Conservation (phyloP, 2,329 filamentous ascomycete genomes). For the Fusarium nanum region DNA sequence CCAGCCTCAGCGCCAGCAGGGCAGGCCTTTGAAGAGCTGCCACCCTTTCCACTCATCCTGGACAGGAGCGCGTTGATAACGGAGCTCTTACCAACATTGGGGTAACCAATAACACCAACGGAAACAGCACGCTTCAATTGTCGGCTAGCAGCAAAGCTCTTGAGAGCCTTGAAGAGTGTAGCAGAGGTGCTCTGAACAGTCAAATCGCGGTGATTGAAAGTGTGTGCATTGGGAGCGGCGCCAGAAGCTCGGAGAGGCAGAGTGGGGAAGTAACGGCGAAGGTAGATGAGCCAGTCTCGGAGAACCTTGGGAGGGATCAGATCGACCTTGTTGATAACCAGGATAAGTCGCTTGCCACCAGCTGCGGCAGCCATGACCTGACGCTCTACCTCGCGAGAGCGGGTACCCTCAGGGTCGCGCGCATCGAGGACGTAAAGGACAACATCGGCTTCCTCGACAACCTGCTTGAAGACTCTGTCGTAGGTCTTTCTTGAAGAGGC, state of each 20-base stretch:
- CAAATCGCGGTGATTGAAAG: slow-evolving; percentile 91
- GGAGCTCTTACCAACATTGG: slow-evolving; percentile 95
- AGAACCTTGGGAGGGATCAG: slow-evolving; percentile 85
- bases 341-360: slow-evolving; percentile 87
- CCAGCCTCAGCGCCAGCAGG: slow-evolving; percentile 92
- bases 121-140: slow-evolving; percentile 90
- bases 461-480: slow-evolving; percentile 95
- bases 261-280: slow-evolving; percentile 91
- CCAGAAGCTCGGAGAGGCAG: slow-evolving; percentile 87
- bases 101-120: slow-evolving; percentile 94
- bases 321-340: slow-evolving; percentile 96
- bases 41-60: slow-evolving; percentile 75
- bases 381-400: slow-evolving; percentile 90
- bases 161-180: slow-evolving; percentile 87
- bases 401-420: slow-evolving; percentile 88
- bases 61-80: slow-evolving; percentile 93
- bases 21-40: slow-evolving; percentile 71
- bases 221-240: slow-evolving; percentile 85
- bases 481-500: slow-evolving; percentile 84
- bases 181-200: slow-evolving; percentile 88
- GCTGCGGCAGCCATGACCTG: slow-evolving; percentile 89
- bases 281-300: slow-evolving; percentile 84
- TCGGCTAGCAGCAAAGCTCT: slow-evolving; percentile 84
- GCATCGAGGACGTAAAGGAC: slow-evolving; percentile 94
- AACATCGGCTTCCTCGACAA: slow-evolving; percentile 89